A percentile compares a stretch with the other conserved stretches of the same genome.
phyloP scores from a whole-genome alignment of 2,329 filamentous ascomycete species.

The Pseudogymnoascus sp. region DNA sequence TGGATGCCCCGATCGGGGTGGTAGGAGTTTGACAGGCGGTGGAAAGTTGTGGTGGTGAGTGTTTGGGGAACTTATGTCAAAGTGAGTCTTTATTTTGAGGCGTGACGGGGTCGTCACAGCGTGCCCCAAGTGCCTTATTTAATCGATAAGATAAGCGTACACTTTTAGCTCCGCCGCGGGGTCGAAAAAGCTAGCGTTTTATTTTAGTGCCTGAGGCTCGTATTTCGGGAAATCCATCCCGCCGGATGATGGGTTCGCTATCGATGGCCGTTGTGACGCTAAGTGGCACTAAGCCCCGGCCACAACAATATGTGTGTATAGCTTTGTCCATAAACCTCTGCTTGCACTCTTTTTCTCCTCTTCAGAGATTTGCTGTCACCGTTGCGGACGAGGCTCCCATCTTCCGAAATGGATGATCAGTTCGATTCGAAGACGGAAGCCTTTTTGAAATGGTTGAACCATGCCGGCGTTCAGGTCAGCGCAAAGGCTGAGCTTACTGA shows the following conservation, averaged over 20 bases:
- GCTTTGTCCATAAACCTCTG: not conserved
- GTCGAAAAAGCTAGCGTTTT: not conserved
- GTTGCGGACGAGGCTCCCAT: not conserved
- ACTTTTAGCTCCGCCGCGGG: not conserved
- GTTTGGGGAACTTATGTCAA: not conserved
- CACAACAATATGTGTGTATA: slow-evolving; percentile 6
- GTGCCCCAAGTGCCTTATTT: slow-evolving; percentile 1
- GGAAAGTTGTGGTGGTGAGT: not conserved
- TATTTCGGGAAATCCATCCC: not conserved
- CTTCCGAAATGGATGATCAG: slow-evolving; percentile 6
- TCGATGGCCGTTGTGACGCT: slow-evolving; percentile 3
- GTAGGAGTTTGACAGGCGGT: not conserved
- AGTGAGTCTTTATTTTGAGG: not conserved
- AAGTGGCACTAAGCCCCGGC: slow-evolving; percentile 6
- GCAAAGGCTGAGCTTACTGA: slow-evolving; percentile 50
- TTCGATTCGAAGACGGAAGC: slow-evolving; percentile 32
- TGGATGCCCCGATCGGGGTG: not conserved
- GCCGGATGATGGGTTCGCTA: slow-evolving; percentile 1
- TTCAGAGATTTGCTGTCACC: not conserved
- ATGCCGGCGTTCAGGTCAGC: slow-evolving; percentile 44
- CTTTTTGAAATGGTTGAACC: slow-evolving; percentile 50
- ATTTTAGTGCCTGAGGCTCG: not conserved
- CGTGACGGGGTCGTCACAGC: not conserved
- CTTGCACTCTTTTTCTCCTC: not conserved
- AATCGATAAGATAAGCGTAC: slow-evolving; percentile 7